Conservation (phyloP, 495 filamentous ascomycete species). For the Aspergillus nidulans region DNA sequence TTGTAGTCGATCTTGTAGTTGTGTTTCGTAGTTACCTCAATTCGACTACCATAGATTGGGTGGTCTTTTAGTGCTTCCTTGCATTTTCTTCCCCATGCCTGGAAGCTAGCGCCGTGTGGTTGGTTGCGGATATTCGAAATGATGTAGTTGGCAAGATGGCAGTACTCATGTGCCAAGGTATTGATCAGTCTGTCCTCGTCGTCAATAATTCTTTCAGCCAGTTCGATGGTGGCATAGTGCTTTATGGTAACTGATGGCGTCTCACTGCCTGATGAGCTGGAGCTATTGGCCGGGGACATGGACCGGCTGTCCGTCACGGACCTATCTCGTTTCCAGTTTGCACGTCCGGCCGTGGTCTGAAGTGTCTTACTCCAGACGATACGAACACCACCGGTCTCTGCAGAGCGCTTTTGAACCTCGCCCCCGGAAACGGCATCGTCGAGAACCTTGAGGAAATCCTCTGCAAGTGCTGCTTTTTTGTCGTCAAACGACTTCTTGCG, state of each 20-base stretch:
- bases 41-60: conserved; percentile 43
- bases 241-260: conserved; percentile 20
- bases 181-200: conserved; percentile 75
- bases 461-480: conserved; percentile 62
- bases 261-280: conserved; percentile 2
- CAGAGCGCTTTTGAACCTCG: conserved; percentile 55
- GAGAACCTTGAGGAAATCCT: conserved; percentile 65
- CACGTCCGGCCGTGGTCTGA: conserved; percentile 80
- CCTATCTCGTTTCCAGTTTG: conserved; percentile 65
- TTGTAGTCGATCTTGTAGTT: conserved; percentile 83
- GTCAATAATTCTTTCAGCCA: conserved; percentile 81
- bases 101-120: conserved; percentile 82
- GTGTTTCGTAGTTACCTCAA: conserved; percentile 83
- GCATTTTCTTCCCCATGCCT: conserved; percentile 58
- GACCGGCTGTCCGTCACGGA: conserved; percentile 13
- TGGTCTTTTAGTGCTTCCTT: conserved; percentile 39
- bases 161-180: conserved; percentile 90
- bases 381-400: conserved; percentile 67
- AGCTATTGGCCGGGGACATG: not conserved
- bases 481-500: conserved; percentile 62
- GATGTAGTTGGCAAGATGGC: conserved; percentile 87
- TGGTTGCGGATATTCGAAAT: conserved; percentile 60
- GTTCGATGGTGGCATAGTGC: conserved; percentile 77
- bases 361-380: conserved; percentile 83
- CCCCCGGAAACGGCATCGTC: conserved; percentile 62